Conservation (phyloP, 495 filamentous ascomycete genomes). For the Glarea lozoyensis region DNA sequence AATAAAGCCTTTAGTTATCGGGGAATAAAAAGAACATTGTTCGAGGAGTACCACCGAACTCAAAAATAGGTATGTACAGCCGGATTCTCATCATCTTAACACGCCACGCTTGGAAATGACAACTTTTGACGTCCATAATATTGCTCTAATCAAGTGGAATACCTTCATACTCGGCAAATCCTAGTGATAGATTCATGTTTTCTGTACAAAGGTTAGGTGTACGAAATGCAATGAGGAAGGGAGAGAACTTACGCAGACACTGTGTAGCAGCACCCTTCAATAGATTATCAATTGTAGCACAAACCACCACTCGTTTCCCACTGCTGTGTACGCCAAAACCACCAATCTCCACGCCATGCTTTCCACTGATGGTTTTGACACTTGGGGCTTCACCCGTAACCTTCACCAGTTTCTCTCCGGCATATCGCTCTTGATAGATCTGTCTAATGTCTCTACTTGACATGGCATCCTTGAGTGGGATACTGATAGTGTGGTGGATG, state of each 20-base stretch:
- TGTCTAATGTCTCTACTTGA: slow-evolving; percentile 86
- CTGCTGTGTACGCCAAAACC: slow-evolving; percentile 85
- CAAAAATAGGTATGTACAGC: slow-evolving; percentile 6
- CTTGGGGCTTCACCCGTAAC: slow-evolving; percentile 78
- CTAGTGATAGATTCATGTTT: slow-evolving; percentile 95
- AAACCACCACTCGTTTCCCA: slow-evolving; percentile 87
- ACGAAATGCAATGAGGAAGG: not conserved
- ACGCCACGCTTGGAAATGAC: not conserved
- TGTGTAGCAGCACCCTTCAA: slow-evolving; percentile 96
- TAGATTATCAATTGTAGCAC: slow-evolving; percentile 96
- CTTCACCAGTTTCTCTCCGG: slow-evolving; percentile 89
- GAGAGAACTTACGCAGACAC: slow-evolving; percentile 66
- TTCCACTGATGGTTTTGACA: slow-evolving; percentile 83
- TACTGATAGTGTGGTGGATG: slow-evolving; percentile 85
- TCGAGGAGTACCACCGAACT: not conserved
- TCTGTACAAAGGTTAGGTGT: slow-evolving; percentile 36
- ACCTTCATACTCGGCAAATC: slow-evolving; percentile 87
- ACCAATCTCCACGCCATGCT: slow-evolving; percentile 90
- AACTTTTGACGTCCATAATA: slow-evolving; percentile 7
- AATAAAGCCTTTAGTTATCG: too few relatives aligned
- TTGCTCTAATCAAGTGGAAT: slow-evolving; percentile 56
- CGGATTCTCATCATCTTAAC: too few relatives aligned
- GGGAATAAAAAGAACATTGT: too few relatives aligned
- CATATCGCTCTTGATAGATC: slow-evolving; percentile 92
- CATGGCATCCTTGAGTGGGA: slow-evolving; percentile 78